Percentiles rank a stretch among this genome's conserved stretches.
phyloP scores from a whole-genome alignment of 2,329 filamentous ascomycete genomes.

The Alternaria arbusti region DNA sequence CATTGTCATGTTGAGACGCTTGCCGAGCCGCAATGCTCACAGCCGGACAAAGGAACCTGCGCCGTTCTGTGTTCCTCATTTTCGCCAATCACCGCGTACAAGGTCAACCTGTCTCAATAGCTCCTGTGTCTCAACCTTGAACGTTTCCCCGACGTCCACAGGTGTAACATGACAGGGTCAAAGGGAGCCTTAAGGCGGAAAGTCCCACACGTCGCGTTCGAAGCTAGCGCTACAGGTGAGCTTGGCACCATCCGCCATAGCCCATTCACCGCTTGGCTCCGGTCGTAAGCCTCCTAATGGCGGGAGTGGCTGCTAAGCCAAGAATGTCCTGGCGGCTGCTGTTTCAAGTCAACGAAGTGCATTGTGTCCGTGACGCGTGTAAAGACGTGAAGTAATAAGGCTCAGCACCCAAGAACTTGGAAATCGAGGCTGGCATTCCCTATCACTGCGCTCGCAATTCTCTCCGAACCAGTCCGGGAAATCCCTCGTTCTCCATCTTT shows the following conservation, averaged over 20 bases:
- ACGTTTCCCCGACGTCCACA: background rate
- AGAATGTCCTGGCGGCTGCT: constrained; percentile 7
- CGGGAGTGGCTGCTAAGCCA: constrained; percentile 8
- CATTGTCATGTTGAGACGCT: background rate
- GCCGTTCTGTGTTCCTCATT: background rate
- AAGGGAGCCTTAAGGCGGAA: background rate
- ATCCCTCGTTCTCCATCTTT: constrained; percentile 8
- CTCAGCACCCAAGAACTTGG: constrained; percentile 1
- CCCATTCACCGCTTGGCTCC: constrained; percentile 2
- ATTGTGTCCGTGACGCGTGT: constrained; percentile 1
- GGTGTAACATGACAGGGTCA: constrained; percentile 1
- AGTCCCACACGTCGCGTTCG: constrained; percentile 4
- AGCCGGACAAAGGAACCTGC: background rate
- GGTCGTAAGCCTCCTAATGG: constrained; percentile 4
- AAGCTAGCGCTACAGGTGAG: constrained; percentile 2
- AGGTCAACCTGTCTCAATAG: background rate
- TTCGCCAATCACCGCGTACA: background rate
- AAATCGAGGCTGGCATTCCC: constrained; percentile 4
- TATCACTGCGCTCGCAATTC: constrained; percentile 4
- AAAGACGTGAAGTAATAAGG: constrained; percentile 8
- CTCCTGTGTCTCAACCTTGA: background rate
- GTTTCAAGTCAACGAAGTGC: constrained; percentile 5
- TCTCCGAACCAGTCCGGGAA: background rate
- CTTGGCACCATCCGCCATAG: constrained; percentile 2
- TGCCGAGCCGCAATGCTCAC: background rate